Evolutionary conservation across 257 asterid genomes (phyloP).

Genomic region (Solanum chiquidenum): DNA sequence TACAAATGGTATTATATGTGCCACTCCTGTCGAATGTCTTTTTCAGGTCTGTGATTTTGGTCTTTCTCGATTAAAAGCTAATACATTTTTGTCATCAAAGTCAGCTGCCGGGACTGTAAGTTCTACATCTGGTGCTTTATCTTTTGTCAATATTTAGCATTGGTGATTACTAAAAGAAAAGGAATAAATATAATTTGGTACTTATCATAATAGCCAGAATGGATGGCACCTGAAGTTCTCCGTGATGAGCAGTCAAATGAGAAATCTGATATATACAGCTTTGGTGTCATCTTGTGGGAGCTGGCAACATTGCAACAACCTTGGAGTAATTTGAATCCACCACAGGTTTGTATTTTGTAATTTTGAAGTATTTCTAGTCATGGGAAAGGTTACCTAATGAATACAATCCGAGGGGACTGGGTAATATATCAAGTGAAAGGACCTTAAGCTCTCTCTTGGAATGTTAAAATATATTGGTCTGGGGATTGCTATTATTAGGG

Average conservation of each 20-base stretch:
- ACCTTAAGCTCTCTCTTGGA: neutral
- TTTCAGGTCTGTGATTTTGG: constrained; percentile 94
- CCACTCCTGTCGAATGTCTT: constrained; percentile 13
- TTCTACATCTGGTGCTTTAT: constrained; percentile 13
- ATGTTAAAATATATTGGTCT: neutral
- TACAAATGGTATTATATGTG: neutral
- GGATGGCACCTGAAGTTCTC: constrained; percentile 99
- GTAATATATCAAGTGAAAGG: neutral
- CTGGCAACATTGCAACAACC: constrained; percentile 80
- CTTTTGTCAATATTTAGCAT: neutral
- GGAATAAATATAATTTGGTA: neutral
- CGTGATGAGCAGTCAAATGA: constrained; percentile 96
- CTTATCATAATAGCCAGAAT: constrained; percentile 65
- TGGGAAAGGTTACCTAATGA: neutral
- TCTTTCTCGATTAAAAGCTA: constrained; percentile 84
- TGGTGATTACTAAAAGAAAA: neutral
- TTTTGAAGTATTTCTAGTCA: neutral
- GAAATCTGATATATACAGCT: constrained; percentile 89
- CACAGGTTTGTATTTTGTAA: constrained; percentile 61
- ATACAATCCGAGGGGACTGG: neutral
- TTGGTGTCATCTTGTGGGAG: constrained; percentile 96
- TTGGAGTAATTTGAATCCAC: constrained; percentile 76
- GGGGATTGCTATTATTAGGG: neutral
- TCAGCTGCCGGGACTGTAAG: constrained; percentile 98
- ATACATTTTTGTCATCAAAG: constrained; percentile 90